Evolutionary conservation across 352 stramenopile genomes (phyloP), one percentile per base, ranked within the genome.

Genomic region (Albugo candida): DNA sequence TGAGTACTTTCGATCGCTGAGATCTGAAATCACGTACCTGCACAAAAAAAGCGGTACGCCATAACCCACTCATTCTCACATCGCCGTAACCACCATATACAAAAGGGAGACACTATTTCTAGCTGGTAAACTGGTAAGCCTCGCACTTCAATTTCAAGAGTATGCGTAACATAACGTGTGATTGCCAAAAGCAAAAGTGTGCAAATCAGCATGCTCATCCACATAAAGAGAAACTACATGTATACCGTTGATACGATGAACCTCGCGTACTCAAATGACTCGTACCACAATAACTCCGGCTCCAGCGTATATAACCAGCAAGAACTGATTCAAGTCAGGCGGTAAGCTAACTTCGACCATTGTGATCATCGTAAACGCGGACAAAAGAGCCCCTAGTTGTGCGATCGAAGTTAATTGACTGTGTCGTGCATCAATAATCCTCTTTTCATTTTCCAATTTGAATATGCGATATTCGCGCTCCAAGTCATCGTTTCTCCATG

Each of bases 401-500:
- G 67, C 70, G 11, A 88, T 52, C 1, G 63, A 65, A 43, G 64
- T 63, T 19, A 88, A 61, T 49, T 88, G 70, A 48, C 74, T 67
- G 45, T 66, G 60, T 2, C 71, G 73, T 19, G 70, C 70, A 47
- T 84, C 71, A 47, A 89, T 76, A 44, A 80, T 61, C 11, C 67
- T 67, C 59, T 85, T 82, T 54, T 85, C 73, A 49, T 71, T 73
- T 52, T 83, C 71, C 52, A 86, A 67, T 55, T 86, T 89, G 40
- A 67, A 41, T 35, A 84, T 57, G 17, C 73, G 76, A 2, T 69
- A 63, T 54, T 81, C 68, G 31, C 76, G 73, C 57, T 82, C 64
- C 18, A 85, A 44, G 31, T 89, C 76, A 47, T 67, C 69, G 21
- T 70, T 64, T 6, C 76, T 67, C 76, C 76, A 86, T 49, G 75